Evolutionary conservation across 176 grass and related monocot species (phyloP), one percentile per base, ranked within the genome.

Genomic region (Aechmea fasciata): DNA sequence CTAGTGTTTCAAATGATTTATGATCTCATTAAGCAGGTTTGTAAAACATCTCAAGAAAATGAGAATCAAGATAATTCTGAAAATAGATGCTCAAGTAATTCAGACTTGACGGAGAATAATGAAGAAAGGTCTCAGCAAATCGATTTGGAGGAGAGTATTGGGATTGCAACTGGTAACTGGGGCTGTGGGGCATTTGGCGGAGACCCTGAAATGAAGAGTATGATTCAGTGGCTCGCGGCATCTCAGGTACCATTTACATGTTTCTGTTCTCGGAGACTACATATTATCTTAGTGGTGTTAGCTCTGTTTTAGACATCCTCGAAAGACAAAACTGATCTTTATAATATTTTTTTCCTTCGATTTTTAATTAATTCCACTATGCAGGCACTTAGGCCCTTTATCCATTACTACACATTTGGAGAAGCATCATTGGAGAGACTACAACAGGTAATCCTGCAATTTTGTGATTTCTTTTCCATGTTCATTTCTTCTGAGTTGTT

Each of bases 151-250:
- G 70, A 73, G 64, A 71, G 49, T 69, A 72, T 90, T 74, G 94
- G 89, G 47, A 77, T 97, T 85, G 83, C 89, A 73, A 92, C 93
- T 50, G 93, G 93, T 83, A 97, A 97, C 65, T 97, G 93, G 93
- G 93, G 93, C 47, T 97, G 89, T 14, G 93, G 93, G 3, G 89
- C 77, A 53, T 97, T 97, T 85, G 86, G 93, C 52, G 93, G 89
- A 77, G 73, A 97, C 50, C 89, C 89, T 79, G 86, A 92, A 87
- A 83, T 90, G 66, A 97, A 97, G 75, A 85, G 93, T 81, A 90
- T 92, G 66, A 79, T 97, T 71, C 93, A 97, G 65, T 97, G 93
- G 93, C 78, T 97, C 72, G 89, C 86, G 68, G 89, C 93, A 51
- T 92, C 93, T 24, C 89, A 97, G 93, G 93, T 90, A 87, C 47